Evolutionary conservation across 768 basidiomycete species (phyloP), one percentile per base, ranked within the genome.

Genomic region (Sarcomyxa edulis): DNA sequence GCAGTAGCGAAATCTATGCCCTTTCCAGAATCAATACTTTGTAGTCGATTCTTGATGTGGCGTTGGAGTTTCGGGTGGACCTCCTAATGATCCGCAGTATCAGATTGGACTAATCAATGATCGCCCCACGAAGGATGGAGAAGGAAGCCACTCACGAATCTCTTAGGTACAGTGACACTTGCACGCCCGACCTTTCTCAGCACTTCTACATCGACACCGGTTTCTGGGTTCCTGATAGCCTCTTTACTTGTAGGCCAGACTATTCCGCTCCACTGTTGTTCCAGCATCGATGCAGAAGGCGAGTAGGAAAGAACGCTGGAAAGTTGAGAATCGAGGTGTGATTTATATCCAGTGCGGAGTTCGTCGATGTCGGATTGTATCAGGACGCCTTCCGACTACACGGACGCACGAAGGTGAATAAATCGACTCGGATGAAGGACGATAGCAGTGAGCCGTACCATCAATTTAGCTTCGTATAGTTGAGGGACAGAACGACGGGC

Each of bases 1-100:
- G 89, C 92, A 29, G 87, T 89, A 1, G 88, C 87, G 74, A 88
- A 95, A 55, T 94, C 91, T 22, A 96, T 59, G 1, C 84, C 84
- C n/a, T 65, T 66, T 2, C 78, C 85, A 23, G 62, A 66, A 35
- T 85, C 76, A 14, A 93, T 58, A 32, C 77, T 78, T 47, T 76
- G 69, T n/a, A 91, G 48, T 4, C 91, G 71, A 50, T 73, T 74
- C 66, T 84, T 87, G 29, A 90, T 77, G 49, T 93, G 91, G 6
- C 91, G 61, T 39, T 81, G 76, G 32, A 93, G 57, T 37, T 91
- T 79, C 6, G 82, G 61, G 51, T 94, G 91, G 22, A 92, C 75
- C 48, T 84, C 81, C 88, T 90, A 48, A 21, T 41, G 10, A 39
- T 45, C 29, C 22, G 5, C 2, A 16, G 18, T 2, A 28, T 32